phyloP scores from a whole-genome alignment of 768 basidiomycete genomes.

The Hebeloma cylindrosporum region DNA sequence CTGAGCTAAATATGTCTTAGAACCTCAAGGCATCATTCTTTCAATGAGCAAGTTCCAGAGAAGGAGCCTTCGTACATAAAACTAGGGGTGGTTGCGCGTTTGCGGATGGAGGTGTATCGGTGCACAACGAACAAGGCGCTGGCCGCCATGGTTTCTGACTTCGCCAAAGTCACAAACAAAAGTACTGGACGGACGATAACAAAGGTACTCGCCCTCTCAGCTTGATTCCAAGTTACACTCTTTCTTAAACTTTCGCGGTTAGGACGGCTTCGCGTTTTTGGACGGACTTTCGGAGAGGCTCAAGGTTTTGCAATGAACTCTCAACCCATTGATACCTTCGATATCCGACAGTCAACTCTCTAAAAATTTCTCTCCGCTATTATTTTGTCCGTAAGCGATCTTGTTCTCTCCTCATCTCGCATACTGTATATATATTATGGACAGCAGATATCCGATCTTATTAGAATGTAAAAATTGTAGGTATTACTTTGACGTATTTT shows the following conservation, averaged over 20 bases:
- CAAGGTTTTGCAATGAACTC: constrained; percentile 37
- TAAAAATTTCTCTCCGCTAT: neutral
- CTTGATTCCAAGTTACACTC: neutral
- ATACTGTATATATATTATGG: constrained; percentile 6
- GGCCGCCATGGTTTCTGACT: constrained; percentile 66
- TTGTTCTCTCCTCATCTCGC: constrained; percentile 1
- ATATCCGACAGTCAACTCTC: neutral
- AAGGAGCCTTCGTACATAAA: constrained; percentile 54
- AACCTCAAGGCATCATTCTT: constrained; percentile 39
- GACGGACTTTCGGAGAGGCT: constrained; percentile 59
- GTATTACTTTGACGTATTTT: neutral
- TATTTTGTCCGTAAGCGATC: neutral
- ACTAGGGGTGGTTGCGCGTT: constrained; percentile 55
- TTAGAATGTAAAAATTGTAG: constrained; percentile 9
- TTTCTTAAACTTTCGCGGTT: constrained; percentile 2
- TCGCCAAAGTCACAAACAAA: constrained; percentile 66
- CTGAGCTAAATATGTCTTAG: constrained; percentile 20
- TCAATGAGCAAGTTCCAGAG: constrained; percentile 39
- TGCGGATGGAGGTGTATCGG: constrained; percentile 52
- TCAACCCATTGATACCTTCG: no score
- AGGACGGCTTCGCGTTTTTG: constrained; percentile 71
- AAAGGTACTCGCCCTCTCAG: constrained; percentile 44
- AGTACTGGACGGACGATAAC: constrained; percentile 71
- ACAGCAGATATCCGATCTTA: constrained; percentile 10
- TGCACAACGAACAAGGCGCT: constrained; percentile 57